Conservation (phyloP, 2,329 filamentous ascomycete genomes). For the Byssothecium circinans region DNA sequence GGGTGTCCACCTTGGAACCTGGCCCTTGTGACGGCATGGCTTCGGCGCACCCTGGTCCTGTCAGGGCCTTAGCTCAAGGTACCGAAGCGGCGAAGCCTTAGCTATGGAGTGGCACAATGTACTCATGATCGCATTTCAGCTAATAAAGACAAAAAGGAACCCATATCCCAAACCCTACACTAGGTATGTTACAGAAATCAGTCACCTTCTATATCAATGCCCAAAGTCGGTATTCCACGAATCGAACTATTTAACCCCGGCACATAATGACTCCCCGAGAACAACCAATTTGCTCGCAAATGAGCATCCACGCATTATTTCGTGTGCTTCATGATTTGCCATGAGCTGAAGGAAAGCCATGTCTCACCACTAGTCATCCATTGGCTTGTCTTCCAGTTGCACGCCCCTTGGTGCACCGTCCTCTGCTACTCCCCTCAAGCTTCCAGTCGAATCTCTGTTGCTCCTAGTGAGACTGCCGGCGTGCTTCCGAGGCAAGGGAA, state of each 20-base stretch:
- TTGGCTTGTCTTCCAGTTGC: slow-evolving; percentile 73
- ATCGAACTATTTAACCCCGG: background rate
- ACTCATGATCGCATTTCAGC: slow-evolving; percentile 30
- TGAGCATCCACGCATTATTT: slow-evolving; percentile 1
- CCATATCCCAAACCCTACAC: slow-evolving; percentile 13
- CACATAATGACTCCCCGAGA: background rate
- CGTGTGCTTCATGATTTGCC: background rate
- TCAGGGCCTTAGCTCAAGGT: slow-evolving; percentile 15
- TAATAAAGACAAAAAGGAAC: slow-evolving; percentile 21
- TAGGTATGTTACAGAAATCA: slow-evolving; percentile 20
- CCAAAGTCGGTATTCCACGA: slow-evolving; percentile 2
- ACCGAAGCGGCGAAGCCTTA: no score
- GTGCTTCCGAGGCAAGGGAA: slow-evolving; percentile 39
- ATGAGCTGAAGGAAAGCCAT: background rate
- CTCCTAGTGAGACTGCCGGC: slow-evolving; percentile 38
- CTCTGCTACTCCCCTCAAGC: slow-evolving; percentile 39
- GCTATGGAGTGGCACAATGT: no score
- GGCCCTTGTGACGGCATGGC: no score
- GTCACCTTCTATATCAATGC: slow-evolving; percentile 2
- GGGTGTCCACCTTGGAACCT: slow-evolving; percentile 31
- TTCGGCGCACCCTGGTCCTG: slow-evolving; percentile 7
- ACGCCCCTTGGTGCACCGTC: slow-evolving; percentile 55
- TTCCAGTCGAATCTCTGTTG: slow-evolving; percentile 44
- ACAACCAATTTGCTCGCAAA: slow-evolving; percentile 3
- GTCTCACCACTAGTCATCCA: slow-evolving; percentile 64